Evolutionary conservation across 2,329 filamentous ascomycete species (phyloP), one percentile per base, ranked within the genome.

Genomic region (Ophiostoma tasmaniense): DNA sequence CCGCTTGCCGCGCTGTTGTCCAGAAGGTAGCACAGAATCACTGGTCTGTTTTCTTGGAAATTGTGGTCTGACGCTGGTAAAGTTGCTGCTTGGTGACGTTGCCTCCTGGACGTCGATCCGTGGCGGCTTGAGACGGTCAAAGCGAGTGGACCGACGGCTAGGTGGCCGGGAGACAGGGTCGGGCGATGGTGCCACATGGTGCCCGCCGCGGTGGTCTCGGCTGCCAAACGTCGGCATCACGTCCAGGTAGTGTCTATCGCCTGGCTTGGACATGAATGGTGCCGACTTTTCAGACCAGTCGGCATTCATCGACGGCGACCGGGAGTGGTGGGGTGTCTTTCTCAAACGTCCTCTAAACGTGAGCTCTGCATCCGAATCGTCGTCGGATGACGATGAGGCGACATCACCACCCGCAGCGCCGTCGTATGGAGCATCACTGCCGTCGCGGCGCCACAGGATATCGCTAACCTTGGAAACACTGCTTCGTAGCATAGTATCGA

Each of bases 401-500:
- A 30, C 35, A 50, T 42, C 35, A 3, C 22, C 50, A 1, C 45
- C 30, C 5, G n/a, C 66, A 10, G 66, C 20, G 17, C 39, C 70
- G 2, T 39, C 68, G 11, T 4, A 55, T 3, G 14, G 39, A 1
- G 55, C 37, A 3, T 72, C 76, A 11, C 73, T 73, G 3, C 75
- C 75, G 6, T 87, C 84, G 70, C 81, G 85, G 72, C 81, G 83
- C 84, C 85, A 87, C 28, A 87, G 73, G 67, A 87, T 79, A 66
- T 87, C 85, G 37, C 84, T 82, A 17, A 87, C 76, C 73, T 83
- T 86, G 33, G 83, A 85, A 6, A 87, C 83, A 30, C 85, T 79
- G 7, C 81, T 85, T 33, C 84, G 83, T 62, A 96, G 85, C 37
- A 92, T 84, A 37, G 87, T 90, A 71, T 92, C 90, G 71, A 94